Percentiles rank a stretch among this genome's conserved stretches.
Evolutionary conservation across 352 stramenopile species (phyloP).

Genomic region (Phytophthora citrophthora): DNA sequence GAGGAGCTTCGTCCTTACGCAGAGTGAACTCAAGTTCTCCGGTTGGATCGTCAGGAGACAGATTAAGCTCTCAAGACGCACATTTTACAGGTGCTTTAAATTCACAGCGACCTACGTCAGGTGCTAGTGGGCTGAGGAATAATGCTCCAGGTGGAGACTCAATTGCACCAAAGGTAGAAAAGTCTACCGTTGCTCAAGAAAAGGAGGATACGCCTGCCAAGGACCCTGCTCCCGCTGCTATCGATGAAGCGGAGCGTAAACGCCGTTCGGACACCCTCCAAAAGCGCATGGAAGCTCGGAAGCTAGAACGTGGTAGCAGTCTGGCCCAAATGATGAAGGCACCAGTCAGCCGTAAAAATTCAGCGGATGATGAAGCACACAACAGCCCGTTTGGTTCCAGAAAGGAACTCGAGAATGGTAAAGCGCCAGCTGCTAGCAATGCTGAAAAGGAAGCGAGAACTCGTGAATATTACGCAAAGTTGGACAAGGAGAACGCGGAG

Average conservation of each 20-base stretch:
- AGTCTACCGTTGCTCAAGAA: slow-evolving; percentile 18
- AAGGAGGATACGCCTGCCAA: slow-evolving; percentile 25
- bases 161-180: slow-evolving; percentile 27
- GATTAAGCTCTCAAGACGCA: slow-evolving; percentile 28
- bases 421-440: slow-evolving; percentile 10
- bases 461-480: slow-evolving; percentile 59
- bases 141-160: slow-evolving; percentile 18
- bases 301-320: slow-evolving; percentile 40
- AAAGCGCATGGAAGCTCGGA: slow-evolving; percentile 54
- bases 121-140: slow-evolving; percentile 17
- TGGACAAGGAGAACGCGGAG: slow-evolving; percentile 61
- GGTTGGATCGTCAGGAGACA: slow-evolving; percentile 8
- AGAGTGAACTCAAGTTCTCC: slow-evolving; percentile 26
- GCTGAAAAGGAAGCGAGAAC: slow-evolving; percentile 55
- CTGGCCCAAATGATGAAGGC: slow-evolving; percentile 47
- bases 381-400: slow-evolving; percentile 15
- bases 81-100: slow-evolving; percentile 15
- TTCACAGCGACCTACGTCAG: slow-evolving; percentile 21
- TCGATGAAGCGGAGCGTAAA: slow-evolving; percentile 48
- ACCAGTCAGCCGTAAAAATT: slow-evolving; percentile 21
- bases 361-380: slow-evolving; percentile 22
- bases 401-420: slow-evolving; percentile 26
- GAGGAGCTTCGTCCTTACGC: slow-evolving; percentile 21
- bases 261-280: slow-evolving; percentile 38
- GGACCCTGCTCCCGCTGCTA: slow-evolving; percentile 6